Conservation (phyloP, 2,329 filamentous ascomycete genomes). For the Rugonectria rugulosa region DNA sequence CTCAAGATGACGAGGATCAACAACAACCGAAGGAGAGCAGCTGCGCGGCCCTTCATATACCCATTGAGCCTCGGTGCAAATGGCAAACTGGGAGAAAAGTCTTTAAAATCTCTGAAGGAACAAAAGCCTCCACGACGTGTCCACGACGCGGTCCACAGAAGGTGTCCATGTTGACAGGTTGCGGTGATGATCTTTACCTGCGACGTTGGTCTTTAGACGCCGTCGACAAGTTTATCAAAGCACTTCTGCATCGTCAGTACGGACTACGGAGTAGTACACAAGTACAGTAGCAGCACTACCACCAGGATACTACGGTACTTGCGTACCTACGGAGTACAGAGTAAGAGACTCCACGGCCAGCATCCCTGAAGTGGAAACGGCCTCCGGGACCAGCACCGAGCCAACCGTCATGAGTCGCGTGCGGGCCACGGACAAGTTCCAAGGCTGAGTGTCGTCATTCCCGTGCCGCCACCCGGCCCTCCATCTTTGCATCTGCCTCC, state of each 20-base stretch:
- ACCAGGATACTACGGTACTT: too few relatives aligned
- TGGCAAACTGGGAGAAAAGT: conserved; percentile 8
- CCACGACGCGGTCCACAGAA: conserved; percentile 19
- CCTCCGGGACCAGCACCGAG: too few relatives aligned
- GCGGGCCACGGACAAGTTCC: background rate
- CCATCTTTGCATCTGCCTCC: too few relatives aligned
- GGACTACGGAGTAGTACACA: too few relatives aligned
- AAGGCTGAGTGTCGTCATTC: conserved; percentile 28
- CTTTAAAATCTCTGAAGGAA: conserved; percentile 20
- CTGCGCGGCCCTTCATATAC: conserved; percentile 25
- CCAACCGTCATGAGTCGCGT: conserved; percentile 24
- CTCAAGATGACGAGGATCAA: conserved; percentile 4
- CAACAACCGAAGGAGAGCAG: too few relatives aligned
- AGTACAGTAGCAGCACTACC: too few relatives aligned
- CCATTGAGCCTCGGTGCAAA: background rate
- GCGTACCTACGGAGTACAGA: too few relatives aligned
- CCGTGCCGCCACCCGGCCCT: conserved; percentile 34
- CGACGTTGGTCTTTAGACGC: conserved; percentile 20
- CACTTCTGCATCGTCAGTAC: too few relatives aligned
- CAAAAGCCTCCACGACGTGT: too few relatives aligned
- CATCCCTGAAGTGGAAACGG: conserved; percentile 3
- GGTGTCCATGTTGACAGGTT: conserved; percentile 12
- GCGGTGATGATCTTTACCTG: conserved; percentile 29
- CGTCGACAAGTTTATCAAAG: too few relatives aligned
- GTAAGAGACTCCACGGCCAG: background rate